phyloP scores from a whole-genome alignment of 2,329 filamentous ascomycete genomes.

The Sarocladiaceae sp. region DNA sequence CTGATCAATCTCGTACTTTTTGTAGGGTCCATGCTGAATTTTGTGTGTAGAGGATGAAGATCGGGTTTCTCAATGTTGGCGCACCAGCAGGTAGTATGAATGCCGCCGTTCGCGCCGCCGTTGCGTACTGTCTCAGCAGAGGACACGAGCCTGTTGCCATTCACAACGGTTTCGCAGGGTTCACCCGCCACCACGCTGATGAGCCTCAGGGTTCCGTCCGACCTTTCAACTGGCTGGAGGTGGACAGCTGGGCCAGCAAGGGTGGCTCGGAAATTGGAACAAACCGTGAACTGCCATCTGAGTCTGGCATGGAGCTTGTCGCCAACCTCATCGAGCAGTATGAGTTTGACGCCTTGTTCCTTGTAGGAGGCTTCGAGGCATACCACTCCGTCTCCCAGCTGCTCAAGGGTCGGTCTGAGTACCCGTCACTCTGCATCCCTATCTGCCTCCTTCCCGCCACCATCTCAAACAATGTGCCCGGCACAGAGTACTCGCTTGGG shows the following conservation, averaged over 20 bases:
- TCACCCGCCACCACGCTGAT: slow-evolving; percentile 86
- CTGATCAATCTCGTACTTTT: neutral
- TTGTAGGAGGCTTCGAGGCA: slow-evolving; percentile 93
- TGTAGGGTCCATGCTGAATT: slow-evolving; percentile 22
- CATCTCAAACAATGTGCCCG: slow-evolving; percentile 97
- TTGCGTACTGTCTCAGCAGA: slow-evolving; percentile 85
- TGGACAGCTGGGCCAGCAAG: slow-evolving; percentile 92
- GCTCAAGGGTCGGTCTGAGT: slow-evolving; percentile 72
- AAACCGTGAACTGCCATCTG: slow-evolving; percentile 85
- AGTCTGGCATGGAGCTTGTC: slow-evolving; percentile 77
- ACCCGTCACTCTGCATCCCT: slow-evolving; percentile 85
- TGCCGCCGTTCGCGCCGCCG: slow-evolving; percentile 86
- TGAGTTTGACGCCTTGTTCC: slow-evolving; percentile 85
- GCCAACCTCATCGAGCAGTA: slow-evolving; percentile 81
- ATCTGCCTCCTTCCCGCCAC: slow-evolving; percentile 92
- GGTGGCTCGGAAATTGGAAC: slow-evolving; percentile 98
- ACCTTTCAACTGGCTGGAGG: slow-evolving; percentile 86
- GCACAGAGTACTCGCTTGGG: slow-evolving; percentile 93
- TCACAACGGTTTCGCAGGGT: slow-evolving; percentile 93
- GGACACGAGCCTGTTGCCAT: slow-evolving; percentile 93
- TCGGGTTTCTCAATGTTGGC: slow-evolving; percentile 95
- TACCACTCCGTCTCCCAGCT: slow-evolving; percentile 90
- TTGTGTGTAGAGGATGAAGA: slow-evolving; percentile 67
- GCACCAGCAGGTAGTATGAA: slow-evolving; percentile 98
- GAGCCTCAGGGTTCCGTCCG: slow-evolving; percentile 78